Evolutionary conservation across 148 eudicot genomes (phyloP), one percentile per base, ranked within the genome.

Genomic region (Chenopodium formosanum): DNA sequence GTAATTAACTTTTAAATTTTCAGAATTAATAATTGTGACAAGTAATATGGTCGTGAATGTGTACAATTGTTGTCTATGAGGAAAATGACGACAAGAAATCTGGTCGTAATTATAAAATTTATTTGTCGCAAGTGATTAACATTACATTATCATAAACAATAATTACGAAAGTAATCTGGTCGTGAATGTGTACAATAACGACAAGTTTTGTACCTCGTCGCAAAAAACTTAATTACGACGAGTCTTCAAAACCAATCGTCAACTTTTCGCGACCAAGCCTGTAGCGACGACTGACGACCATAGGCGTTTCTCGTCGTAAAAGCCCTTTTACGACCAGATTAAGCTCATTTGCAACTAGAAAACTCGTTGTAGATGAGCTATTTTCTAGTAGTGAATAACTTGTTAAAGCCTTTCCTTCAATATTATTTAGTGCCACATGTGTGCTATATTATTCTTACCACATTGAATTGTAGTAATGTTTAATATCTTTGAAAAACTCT

Each of bases 231-330:
- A 31, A 17, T 72, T 72, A 72, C 75, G 46, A 72, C 75, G 56
- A 23, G 16, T 5, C 7, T 2, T 2, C 17, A n/a, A 72, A 72
- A 44, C 56, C 27, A 17, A 12, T 29, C 31, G 60, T 52, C 25
- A 27, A 8, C 16, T 16, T 46, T 52, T 74, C 53, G 56, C 77
- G 58, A 11, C 32, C 10, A 73, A 73, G 58, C 58, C 76, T 73
- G n/a, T 46, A 22, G 47, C 58, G 53, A 73, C 65, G 65, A 52
- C 37, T 23, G 56, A 74, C 77, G 29, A 53, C 64, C 77, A 20
- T 46, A 44, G 31, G 75, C 56, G 56, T 44, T 17, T 46, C 75
- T 72, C 29, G 56, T 73, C 47, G 66, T 75, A 75, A 75, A 75
- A 23, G 46, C 0, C 23, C 58, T 27, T 75, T 75, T 75, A 56